phyloP scores from a whole-genome alignment of 2,329 filamentous ascomycete genomes.

The Mycosphaerella sp. region DNA sequence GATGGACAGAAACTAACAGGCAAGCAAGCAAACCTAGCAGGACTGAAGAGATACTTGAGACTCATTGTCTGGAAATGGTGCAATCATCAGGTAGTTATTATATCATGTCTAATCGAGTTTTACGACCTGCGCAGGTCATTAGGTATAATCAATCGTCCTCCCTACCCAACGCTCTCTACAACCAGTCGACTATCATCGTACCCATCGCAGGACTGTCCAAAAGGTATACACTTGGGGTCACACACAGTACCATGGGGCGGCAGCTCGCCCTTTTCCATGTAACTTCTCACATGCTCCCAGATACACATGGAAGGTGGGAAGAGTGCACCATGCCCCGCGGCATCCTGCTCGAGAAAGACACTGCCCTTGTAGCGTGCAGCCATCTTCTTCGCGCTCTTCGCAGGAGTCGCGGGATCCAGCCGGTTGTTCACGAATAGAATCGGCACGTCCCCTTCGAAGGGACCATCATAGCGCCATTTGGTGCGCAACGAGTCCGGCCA shows the following conservation, averaged over 20 bases:
- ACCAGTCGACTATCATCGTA: neutral
- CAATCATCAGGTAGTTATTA: no score
- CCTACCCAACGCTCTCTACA: neutral
- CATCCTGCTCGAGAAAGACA: constrained; percentile 30
- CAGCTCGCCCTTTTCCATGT: constrained; percentile 31
- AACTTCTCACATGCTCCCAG: constrained; percentile 25
- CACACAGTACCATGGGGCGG: constrained; percentile 28
- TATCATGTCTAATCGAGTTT: no score
- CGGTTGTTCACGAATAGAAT: constrained; percentile 22
- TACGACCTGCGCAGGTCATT: no score
- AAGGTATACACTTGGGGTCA: constrained; percentile 16
- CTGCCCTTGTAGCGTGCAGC: constrained; percentile 29
- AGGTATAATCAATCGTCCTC: neutral
- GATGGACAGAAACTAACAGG: no score
- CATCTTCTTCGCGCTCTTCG: constrained; percentile 33
- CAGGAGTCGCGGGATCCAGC: constrained; percentile 33
- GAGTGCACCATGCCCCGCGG: constrained; percentile 29
- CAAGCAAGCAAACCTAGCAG: no score
- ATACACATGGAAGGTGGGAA: constrained; percentile 27
- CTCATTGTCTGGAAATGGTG: no score
- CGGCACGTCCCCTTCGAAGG: constrained; percentile 14
- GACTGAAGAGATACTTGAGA: no score
- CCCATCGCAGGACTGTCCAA: constrained; percentile 10
- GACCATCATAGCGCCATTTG: constrained; percentile 20
- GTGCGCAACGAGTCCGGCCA: constrained; percentile 20